Base-by-base conservation (phyloP, 2,329 filamentous ascomycete genomes). In the Rugonectria rugulosa region DNA sequence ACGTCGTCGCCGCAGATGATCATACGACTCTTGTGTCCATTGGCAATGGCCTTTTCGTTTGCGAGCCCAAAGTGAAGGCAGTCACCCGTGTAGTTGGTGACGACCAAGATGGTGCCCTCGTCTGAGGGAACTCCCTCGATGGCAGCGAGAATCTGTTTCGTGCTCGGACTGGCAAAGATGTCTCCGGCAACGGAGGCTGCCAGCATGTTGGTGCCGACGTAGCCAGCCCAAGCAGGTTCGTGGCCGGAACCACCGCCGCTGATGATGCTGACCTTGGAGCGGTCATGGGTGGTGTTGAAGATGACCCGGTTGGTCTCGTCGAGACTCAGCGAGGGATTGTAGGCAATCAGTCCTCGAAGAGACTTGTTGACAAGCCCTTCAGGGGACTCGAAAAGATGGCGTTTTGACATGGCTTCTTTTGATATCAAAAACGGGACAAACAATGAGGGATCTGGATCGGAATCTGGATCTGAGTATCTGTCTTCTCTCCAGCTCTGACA, bases 31-130 rank as follows among this genome's bases (percentile, higher is more conserved):
- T 75, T 78, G 60, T 81, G 79, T 15, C 83, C 84, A 19, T 73
- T 75, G 5, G 82, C 81, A 42, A 79, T 79, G 31, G 81, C 84
- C 70, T 80, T 85, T 61, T 85, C 84, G 45, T 81, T 81, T 3
- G 61, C 61, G 5, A 63, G 54, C 0, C 61, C 61, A 29, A 63
- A 63, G 40, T 91, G 90, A 55, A 92, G 75, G 43, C 90, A 83
- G 69, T 88, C 85, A 11, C 85, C 86, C 1, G 88, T 90, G 67
- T 90, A 90, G 68, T 92, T 92, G 81, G 90, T 91, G 8, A 90
- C 86, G 17, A 91, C 82, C 7, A 91, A 81, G 27, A 91, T 72
- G 1, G 90, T 86, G 6, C 89, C 89, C 54, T 62, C 55, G 14
- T 61, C 48, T 2, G 81, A 82, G 29, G 86, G 81, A 1, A 89